A percentile compares a stretch with the other conserved stretches of the same genome.
phyloP scores from a whole-genome alignment of 2,329 filamentous ascomycete species.

The Verticillium klebahnii region DNA sequence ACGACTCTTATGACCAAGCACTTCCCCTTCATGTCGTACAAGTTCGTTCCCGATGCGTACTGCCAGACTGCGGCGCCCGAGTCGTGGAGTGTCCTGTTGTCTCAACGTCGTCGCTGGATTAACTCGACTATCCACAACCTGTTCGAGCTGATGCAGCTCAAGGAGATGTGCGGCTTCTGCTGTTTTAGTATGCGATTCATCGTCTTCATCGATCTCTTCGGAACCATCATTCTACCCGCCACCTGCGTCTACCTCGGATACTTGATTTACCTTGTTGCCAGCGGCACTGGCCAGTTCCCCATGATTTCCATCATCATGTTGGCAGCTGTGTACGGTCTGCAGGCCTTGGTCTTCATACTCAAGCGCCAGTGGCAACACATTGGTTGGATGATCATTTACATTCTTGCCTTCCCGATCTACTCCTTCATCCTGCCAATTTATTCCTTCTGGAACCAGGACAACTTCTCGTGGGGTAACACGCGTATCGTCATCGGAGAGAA shows the following conservation, averaged over 20 bases:
- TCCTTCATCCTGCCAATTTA: conserved; percentile 88
- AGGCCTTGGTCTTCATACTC: conserved; percentile 92
- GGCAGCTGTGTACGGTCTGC: conserved; percentile 88
- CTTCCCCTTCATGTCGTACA: conserved; percentile 93
- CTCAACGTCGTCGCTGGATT: conserved; percentile 98
- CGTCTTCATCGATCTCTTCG: conserved; percentile 89
- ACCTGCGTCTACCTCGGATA: conserved; percentile 84
- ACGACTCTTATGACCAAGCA: conserved; percentile 98
- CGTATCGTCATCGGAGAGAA: conserved; percentile 95
- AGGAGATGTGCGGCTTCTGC: conserved; percentile 97
- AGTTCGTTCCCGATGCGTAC: conserved; percentile 90
- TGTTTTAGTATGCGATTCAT: conserved; percentile 98
- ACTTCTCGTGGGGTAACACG: conserved; percentile 98
- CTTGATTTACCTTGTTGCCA: conserved; percentile 75
- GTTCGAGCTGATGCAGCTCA: conserved; percentile 81
- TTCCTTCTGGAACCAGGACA: conserved; percentile 99
- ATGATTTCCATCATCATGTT: conserved; percentile 85
- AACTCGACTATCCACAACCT: conserved; percentile 98
- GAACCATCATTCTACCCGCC: conserved; percentile 86
- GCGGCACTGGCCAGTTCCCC: conserved; percentile 69
- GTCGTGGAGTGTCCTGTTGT: conserved; percentile 88
- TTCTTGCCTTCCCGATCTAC: conserved; percentile 92
- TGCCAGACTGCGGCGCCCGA: conserved; percentile 92
- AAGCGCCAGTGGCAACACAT: conserved; percentile 98
- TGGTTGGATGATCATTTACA: conserved; percentile 99